Evolutionary conservation across 805 yeast genomes (phyloP), one percentile per base, ranked within the genome.

Genomic region (Nakazawaea populi): DNA sequence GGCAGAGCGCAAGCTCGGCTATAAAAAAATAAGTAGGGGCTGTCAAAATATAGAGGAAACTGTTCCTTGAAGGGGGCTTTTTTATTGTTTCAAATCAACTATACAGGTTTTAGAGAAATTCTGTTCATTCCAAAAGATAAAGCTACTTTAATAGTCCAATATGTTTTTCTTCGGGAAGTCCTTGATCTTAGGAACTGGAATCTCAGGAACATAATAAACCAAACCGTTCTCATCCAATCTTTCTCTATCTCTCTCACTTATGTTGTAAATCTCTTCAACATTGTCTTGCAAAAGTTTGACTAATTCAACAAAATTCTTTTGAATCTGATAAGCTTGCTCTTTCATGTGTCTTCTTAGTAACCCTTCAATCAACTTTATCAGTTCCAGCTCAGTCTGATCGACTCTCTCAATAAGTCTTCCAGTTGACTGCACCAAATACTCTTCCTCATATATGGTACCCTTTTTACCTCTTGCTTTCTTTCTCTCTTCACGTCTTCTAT

Each of bases 401-500:
- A 94, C 68, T 58, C 99, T 80, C 50, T 89, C 97, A 35, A 89
- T 68, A 64, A 94, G 75, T 63, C 99, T 82, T 4, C 96, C 94
- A 52, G 89, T 82, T 4, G 97, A 91, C 58, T 80, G 82, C 45
- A 94, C 84, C 51, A 94, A 77, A 66, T 94, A 94, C 65, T 94
- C 98, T 65, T 94, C 99, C 67, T 94, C 99, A 62, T 94, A 94
- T 24, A 94, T 87, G 6, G 97, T 92, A 44, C 98, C 98, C 71
- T 94, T 94, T 73, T 95, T 89, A 54, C 99, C 99, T 60, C 96
- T 82, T 2, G 99, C 99, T 54, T 83, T 79, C 71, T 94, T 94
- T 60, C 99, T 81, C 64, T 92, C 99, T 68, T 92, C 97, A 57
- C 99, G 81, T 65, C 96, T 87, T 57, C 84, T 81, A 67, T 94